phyloP scores from a whole-genome alignment of 2,329 filamentous ascomycete genomes.

The Cytospora paraplurivora region DNA sequence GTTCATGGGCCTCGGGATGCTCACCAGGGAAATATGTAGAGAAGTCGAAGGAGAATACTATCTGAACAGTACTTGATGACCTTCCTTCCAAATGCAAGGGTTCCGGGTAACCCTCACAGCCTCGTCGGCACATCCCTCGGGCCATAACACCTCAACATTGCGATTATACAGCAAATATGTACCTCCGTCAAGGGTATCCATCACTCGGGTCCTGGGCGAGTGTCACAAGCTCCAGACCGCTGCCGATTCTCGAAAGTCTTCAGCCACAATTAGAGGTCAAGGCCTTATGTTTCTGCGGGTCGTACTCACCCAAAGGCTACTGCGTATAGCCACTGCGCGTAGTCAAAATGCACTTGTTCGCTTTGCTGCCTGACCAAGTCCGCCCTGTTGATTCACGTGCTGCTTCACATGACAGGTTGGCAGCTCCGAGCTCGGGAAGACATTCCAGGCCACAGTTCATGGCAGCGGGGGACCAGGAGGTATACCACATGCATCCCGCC shows the following conservation, averaged over 20 bases:
- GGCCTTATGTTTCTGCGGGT: not conserved
- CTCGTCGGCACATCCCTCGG: not conserved
- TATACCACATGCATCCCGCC: not conserved
- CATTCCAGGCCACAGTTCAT: too few relatives aligned
- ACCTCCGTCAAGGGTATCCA: not conserved
- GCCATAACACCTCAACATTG: not conserved
- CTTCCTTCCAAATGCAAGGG: not conserved
- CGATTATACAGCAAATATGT: not conserved
- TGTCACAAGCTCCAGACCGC: not conserved
- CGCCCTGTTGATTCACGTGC: not conserved
- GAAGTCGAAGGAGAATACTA: not conserved
- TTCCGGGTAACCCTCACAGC: not conserved
- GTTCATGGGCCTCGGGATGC: not conserved
- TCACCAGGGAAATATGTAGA: not conserved
- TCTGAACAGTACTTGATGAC: not conserved
- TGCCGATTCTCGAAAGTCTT: not conserved
- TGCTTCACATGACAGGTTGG: not conserved
- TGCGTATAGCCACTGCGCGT: not conserved
- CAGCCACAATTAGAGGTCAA: not conserved
- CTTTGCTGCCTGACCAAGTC: not conserved
- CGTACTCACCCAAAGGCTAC: not conserved
- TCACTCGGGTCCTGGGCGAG: not conserved
- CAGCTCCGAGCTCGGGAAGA: not conserved
- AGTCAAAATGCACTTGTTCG: not conserved
- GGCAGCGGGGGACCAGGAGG: not conserved